Percentiles rank a stretch among this genome's conserved stretches.
Conservation (phyloP, 2,329 filamentous ascomycete genomes). For the Myriosclerotinia duriaeana region DNA sequence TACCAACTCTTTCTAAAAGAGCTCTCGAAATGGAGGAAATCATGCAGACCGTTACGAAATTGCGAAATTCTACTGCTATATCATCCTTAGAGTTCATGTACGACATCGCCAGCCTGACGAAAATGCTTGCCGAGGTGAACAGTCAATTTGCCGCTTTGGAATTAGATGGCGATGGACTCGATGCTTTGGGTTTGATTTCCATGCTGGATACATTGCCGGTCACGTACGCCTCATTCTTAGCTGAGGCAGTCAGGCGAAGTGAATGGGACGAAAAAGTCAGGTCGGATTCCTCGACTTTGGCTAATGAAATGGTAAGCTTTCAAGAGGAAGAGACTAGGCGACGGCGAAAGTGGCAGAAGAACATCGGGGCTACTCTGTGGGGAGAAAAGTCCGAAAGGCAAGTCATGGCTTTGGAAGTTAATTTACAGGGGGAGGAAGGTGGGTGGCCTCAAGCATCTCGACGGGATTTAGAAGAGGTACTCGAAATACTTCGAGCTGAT, state of each 20-base stretch:
- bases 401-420: conserved; percentile 79
- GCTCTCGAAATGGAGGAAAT: conserved; percentile 62
- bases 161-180: conserved; percentile 71
- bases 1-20: conserved; percentile 58
- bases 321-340: conserved; percentile 91
- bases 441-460: conserved; percentile 77
- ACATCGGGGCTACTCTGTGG: conserved; percentile 69
- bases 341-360: conserved; percentile 86
- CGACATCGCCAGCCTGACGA: conserved; percentile 76
- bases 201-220: conserved; percentile 80
- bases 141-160: conserved; percentile 69
- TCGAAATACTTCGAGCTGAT: conserved; percentile 63
- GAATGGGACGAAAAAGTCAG: conserved; percentile 94
- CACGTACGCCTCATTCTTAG: conserved; percentile 84
- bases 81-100: conserved; percentile 75
- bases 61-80: conserved; percentile 66
- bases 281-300: conserved; percentile 79
- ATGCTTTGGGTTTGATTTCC: conserved; percentile 77
- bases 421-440: conserved; percentile 74
- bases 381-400: conserved; percentile 65
- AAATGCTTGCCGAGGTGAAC: conserved; percentile 70
- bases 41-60: conserved; percentile 58
- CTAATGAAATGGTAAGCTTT: conserved; percentile 88
- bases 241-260: conserved; percentile 79
- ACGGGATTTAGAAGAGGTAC: conserved; percentile 73